These are phyloP conservation scores for Arbutus unedo DNA, from an alignment of 148 eudicot species.

Conservation along the genomic window DNA sequence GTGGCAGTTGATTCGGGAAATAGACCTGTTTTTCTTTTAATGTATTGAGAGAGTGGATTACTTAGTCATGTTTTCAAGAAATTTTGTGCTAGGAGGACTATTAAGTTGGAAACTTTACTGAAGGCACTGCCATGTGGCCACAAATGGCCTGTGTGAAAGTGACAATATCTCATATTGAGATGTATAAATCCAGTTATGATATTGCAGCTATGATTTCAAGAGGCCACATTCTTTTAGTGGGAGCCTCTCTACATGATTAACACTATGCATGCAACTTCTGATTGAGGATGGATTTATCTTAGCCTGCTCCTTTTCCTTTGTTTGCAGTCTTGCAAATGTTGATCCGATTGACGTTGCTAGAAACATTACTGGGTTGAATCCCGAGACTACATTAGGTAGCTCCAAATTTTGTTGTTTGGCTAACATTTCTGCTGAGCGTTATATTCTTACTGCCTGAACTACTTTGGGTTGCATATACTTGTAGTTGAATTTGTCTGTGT, in stretches of 20 bases:
- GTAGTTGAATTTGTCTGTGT: slow-evolving; percentile 10
- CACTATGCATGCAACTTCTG: background rate
- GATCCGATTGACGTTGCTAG: slow-evolving; percentile 94
- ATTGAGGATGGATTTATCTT: background rate
- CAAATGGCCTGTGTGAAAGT: slow-evolving; percentile 2
- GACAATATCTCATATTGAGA: background rate
- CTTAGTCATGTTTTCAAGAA: background rate
- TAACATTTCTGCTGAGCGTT: background rate
- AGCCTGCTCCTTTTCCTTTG: slow-evolving; percentile 13
- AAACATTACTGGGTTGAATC: slow-evolving; percentile 79
- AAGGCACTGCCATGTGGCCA: background rate
- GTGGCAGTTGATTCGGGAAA: background rate
- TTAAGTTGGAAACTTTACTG: background rate
- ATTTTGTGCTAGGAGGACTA: background rate
- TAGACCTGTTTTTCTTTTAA: background rate
- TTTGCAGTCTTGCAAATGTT: slow-evolving; percentile 89
- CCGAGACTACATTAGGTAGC: slow-evolving; percentile 92
- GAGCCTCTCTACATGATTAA: background rate
- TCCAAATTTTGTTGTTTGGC: background rate
- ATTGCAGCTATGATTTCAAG: background rate
- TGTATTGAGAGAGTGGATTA: background rate
- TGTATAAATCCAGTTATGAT: background rate
- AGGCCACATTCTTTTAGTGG: slow-evolving; percentile 3
- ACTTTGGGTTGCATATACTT: background rate
- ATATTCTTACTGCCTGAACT: slow-evolving; percentile 12